Base-by-base conservation (phyloP, 176 grass and related monocot species). In the Themeda triandra region DNA sequence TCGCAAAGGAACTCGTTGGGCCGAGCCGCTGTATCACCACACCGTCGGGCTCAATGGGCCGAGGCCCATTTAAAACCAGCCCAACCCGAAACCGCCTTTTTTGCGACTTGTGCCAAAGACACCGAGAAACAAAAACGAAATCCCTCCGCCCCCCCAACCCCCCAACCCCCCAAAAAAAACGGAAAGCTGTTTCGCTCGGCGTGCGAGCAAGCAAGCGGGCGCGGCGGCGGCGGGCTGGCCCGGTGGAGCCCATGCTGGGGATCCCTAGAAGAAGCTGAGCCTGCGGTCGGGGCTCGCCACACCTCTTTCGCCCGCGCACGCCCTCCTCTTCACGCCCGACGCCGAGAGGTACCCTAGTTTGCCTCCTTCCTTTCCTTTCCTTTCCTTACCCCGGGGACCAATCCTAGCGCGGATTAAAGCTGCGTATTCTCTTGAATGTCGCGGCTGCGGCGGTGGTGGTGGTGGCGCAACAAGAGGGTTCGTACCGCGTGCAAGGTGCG, bases 261-360 rank as follows among this genome's bases (percentile, higher is more conserved):
- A n/a, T 94, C 95, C 10, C 66, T 94, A n/a, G 83, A 92, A 92
- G 81, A 94, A 94, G 95, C 86, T 97, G 24, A 94, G 95, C 54
- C 81, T 92, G 14, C 94, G 89, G 78, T 97, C 95, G 30, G 76
- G 88, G 92, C 6, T 89, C 90, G 9, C 83, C 88, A 14, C 92
- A 94, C 69, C 90, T 97, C 83, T n/a, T 97, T 94, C 79, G 76
- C 84, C 92, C 23, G 41, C 86, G 45, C 92, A 91, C 39, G 73
- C 77, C 37, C 63, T 86, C 65, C 78, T 73, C 14, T 80, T 91
- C 66, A 19, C 77, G 29, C 54, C 91, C 36, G 92, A 97, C 39
- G 60, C 62, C 12, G 83, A 92, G 78, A 94, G 94, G 94, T 97
- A 73, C 25, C 29, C 63, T 30, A 0, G 36, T 17, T n/a, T 65